phyloP scores from a whole-genome alignment of 352 stramenopile species.

The Globisporangium carolinianum region DNA sequence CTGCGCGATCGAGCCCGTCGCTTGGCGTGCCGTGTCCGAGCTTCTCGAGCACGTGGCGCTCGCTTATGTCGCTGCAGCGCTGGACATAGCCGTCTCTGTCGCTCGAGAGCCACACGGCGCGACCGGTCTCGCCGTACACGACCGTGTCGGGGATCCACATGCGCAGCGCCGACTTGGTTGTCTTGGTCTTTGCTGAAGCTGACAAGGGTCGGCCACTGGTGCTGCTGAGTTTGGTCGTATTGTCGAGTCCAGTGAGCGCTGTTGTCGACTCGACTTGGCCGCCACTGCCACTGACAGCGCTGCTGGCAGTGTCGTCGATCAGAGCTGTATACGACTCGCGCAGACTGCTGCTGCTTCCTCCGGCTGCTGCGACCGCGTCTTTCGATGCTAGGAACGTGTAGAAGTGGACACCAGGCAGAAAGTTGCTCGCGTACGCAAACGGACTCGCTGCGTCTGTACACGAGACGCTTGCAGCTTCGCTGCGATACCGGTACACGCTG shows the following conservation, averaged over 20 bases:
- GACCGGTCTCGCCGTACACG: constrained; percentile 69
- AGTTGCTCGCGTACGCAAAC: constrained; percentile 54
- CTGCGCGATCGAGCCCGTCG: constrained; percentile 26
- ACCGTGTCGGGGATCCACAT: constrained; percentile 78
- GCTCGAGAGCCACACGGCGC: constrained; percentile 63
- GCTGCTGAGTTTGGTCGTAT: not conserved
- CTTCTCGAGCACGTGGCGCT: constrained; percentile 70
- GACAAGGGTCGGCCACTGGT: too few species aligned
- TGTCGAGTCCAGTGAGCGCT: not conserved
- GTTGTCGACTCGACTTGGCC: not conserved
- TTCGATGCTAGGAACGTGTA: constrained; percentile 69
- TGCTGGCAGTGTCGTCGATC: not conserved
- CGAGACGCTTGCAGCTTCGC: constrained; percentile 48
- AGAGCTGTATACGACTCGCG: not conserved
- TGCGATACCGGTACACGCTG: constrained; percentile 42
- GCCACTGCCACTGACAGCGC: not conserved
- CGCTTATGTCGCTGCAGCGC: constrained; percentile 50
- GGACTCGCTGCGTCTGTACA: constrained; percentile 36
- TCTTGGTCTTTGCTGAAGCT: constrained; percentile 11
- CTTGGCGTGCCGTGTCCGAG: constrained; percentile 23
- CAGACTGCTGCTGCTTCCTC: not conserved
- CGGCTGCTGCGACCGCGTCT: constrained; percentile 10
- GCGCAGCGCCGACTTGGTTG: constrained; percentile 19
- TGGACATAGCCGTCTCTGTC: constrained; percentile 66
- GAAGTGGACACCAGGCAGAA: constrained; percentile 76